Evolutionary conservation across 768 basidiomycete species (phyloP), one percentile per base, ranked within the genome.

Genomic region (Trametes cinnabarina): DNA sequence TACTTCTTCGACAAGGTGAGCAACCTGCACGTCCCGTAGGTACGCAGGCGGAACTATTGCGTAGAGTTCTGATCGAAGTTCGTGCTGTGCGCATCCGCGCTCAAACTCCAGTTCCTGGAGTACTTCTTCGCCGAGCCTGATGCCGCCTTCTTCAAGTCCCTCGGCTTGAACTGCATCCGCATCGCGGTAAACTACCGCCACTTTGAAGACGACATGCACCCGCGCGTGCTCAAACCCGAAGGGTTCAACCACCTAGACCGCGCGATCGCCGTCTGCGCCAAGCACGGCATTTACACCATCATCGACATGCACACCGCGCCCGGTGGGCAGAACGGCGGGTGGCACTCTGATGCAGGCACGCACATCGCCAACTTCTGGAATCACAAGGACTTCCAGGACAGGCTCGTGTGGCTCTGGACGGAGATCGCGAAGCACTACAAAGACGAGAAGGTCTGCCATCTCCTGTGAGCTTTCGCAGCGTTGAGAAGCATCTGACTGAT

Each of bases 201-300:
- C 66, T 88, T 90, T 61, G 86, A 90, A 65, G 85, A 93, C 71
- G 89, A 92, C 70, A 77, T 86, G 79, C 89, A 90, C 67, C 90
- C 91, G 19, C 80, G 87, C 22, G 84, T 89, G 0, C 81, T 91
- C 63, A 91, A 88, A 67, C 72, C 82, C 57, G 77, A 80, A 8
- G 88, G 90, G 25, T 89, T 92, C 76, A 86, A 86, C 69, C 88
- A 91, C 72, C 85, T 93, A 49, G 91, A 93, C 61, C 79, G 89
- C n/a, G 86, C 89, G 41, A 84, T 94, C 62, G 77, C 85, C 44
- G 68, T 86, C 25, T 93, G 92, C 66, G 86, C 88, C 17, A 77
- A 82, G 60, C 79, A 90, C 57, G 87, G 85, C 30, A 89, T 92
- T 57, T 88, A 86, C 76, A 88, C 90, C 60, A 85, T 92, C 65